Percentiles rank a stretch among this genome's conserved stretches.
Conservation (phyloP, 202 grass and related monocot species). For the Hordeum pubiflorum region DNA sequence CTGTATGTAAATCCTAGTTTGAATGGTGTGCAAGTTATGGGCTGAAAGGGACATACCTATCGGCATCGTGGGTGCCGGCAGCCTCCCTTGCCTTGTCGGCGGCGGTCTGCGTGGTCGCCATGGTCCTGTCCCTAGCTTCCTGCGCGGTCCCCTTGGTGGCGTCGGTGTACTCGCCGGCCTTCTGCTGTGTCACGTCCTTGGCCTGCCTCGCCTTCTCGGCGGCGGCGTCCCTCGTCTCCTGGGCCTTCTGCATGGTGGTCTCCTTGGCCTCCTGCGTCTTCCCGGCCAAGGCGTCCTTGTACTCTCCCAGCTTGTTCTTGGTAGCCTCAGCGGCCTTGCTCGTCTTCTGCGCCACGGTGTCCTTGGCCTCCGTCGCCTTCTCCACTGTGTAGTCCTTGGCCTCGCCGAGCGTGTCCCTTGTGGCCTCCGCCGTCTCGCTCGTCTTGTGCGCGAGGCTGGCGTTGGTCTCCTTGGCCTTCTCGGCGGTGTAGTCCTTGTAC, state of each 20-base stretch:
- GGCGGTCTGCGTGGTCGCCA: conserved; percentile 26
- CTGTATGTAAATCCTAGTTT: neutral
- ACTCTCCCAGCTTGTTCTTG: conserved; percentile 52
- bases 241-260: conserved; percentile 20
- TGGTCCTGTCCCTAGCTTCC: conserved; percentile 31
- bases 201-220: conserved; percentile 26
- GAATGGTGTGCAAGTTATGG: neutral
- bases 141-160: conserved; percentile 11
- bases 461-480: conserved; percentile 38
- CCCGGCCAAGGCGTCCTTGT: conserved; percentile 27
- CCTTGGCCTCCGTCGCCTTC: conserved; percentile 44
- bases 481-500: conserved; percentile 28
- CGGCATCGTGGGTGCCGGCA: neutral
- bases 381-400: conserved; percentile 32
- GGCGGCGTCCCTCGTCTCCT: conserved; percentile 27
- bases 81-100: conserved; percentile 29
- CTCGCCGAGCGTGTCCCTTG: conserved; percentile 40
- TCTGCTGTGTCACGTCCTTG: conserved; percentile 30
- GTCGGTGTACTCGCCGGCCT: conserved; percentile 29
- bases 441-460: conserved; percentile 32
- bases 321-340: conserved; percentile 39
- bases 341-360: conserved; percentile 40
- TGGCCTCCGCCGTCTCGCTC: conserved; percentile 32
- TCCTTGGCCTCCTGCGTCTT: conserved; percentile 41
- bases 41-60: neutral